A percentile compares a stretch with the other conserved stretches of the same genome.
Conservation (phyloP, 257 asterid species). For the Rauvolfia tetraphylla region DNA sequence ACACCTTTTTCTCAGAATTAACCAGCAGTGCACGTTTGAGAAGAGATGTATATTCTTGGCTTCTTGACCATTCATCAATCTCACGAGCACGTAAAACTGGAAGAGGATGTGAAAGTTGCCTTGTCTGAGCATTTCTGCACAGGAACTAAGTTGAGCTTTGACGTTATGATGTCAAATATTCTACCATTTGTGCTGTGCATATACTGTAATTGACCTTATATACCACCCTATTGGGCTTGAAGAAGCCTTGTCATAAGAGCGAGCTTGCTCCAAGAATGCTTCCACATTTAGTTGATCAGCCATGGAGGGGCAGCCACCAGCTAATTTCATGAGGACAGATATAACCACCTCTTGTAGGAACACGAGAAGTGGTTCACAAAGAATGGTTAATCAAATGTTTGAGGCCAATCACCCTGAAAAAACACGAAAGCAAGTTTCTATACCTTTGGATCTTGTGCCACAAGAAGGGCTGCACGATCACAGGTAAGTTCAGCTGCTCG, state of each 20-base stretch:
- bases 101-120: conserved; percentile 96
- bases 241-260: conserved; percentile 86
- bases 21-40: conserved; percentile 43
- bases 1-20: conserved; percentile 30
- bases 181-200: background rate
- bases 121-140: conserved; percentile 85
- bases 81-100: conserved; percentile 92
- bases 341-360: conserved; percentile 97
- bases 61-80: conserved; percentile 95
- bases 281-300: conserved; percentile 90
- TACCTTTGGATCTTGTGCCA: conserved; percentile 94
- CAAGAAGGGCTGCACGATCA: conserved; percentile 95
- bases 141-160: conserved; percentile 10
- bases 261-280: conserved; percentile 97
- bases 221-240: conserved; percentile 97
- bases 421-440: conserved; percentile 12
- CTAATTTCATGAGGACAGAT: conserved; percentile 94
- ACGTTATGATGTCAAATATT: background rate
- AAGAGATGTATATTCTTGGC: conserved; percentile 69
- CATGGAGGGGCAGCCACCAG: conserved; percentile 96
- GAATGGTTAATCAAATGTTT: background rate
- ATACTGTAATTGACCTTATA: conserved; percentile 48
- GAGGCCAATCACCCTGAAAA: conserved; percentile 11
- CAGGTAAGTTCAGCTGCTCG: conserved; percentile 97
- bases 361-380: conserved; percentile 21